Conservation (phyloP, 768 basidiomycete genomes). For the Chlorophyllum brunneum region DNA sequence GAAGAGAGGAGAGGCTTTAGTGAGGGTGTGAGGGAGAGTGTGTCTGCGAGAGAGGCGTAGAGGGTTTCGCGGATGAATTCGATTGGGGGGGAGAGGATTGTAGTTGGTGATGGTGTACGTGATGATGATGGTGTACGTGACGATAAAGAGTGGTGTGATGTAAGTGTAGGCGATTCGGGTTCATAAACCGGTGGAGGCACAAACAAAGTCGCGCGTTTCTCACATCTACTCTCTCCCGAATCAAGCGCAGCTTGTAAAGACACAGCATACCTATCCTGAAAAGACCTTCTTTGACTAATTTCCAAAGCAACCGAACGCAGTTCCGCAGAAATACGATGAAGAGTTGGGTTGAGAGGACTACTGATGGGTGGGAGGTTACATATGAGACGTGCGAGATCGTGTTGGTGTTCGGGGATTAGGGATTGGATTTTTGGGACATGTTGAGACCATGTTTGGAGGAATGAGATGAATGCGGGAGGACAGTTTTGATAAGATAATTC, state of each 20-base stretch:
- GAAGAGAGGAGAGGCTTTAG: slow-evolving; percentile 52
- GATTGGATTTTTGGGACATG: slow-evolving; percentile 62
- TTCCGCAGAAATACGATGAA: slow-evolving; percentile 71
- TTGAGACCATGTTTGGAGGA: slow-evolving; percentile 70
- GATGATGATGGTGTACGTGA: slow-evolving; percentile 19
- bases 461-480: slow-evolving; percentile 61
- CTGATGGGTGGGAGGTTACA: slow-evolving; percentile 56
- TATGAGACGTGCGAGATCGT: slow-evolving; percentile 80
- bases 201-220: slow-evolving; percentile 47
- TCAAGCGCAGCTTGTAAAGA: slow-evolving; percentile 82
- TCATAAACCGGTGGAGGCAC: slow-evolving; percentile 71
- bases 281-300: slow-evolving; percentile 78
- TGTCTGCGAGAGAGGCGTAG: slow-evolving; percentile 76
- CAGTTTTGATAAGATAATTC: slow-evolving; percentile 68
- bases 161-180: slow-evolving; percentile 24
- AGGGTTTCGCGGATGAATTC: slow-evolving; percentile 83
- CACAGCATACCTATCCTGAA: slow-evolving; percentile 72
- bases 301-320: slow-evolving; percentile 85
- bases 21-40: slow-evolving; percentile 49
- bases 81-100: slow-evolving; percentile 54
- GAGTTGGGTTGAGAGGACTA: slow-evolving; percentile 32
- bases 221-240: slow-evolving; percentile 33
- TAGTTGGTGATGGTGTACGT: slow-evolving; percentile 25
- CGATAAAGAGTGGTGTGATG: slow-evolving; percentile 11
- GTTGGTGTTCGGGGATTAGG: slow-evolving; percentile 61